phyloP scores from a whole-genome alignment of 805 yeast genomes.

The Wickerhamomyces sydowiorum region DNA sequence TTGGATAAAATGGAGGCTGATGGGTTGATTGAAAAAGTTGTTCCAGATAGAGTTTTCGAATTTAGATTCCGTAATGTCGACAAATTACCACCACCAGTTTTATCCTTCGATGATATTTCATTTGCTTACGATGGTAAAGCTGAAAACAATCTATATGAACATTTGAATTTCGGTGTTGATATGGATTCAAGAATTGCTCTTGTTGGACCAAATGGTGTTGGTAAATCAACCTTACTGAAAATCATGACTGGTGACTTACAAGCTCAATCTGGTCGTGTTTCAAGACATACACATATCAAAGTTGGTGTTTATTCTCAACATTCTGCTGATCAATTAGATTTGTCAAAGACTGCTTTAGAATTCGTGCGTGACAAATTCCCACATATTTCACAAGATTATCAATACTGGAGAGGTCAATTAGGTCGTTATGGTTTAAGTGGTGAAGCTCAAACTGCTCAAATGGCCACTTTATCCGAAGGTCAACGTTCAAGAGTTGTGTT shows the following conservation, averaged over 20 bases:
- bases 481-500: constrained; percentile 99
- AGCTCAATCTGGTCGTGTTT: constrained; percentile 92
- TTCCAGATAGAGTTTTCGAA: constrained; percentile 86
- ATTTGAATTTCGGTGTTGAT: constrained; percentile 95
- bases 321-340: constrained; percentile 95
- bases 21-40: constrained; percentile 91
- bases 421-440: constrained; percentile 99
- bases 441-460: constrained; percentile 96
- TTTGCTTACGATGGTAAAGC: constrained; percentile 81
- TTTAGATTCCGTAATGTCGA: constrained; percentile 94
- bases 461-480: constrained; percentile 98
- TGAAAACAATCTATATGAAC: constrained; percentile 84
- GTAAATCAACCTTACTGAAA: constrained; percentile 93
- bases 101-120: constrained; percentile 92
- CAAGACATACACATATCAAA: constrained; percentile 95
- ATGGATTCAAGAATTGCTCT: constrained; percentile 98
- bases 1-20: constrained; percentile 99
- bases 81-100: constrained; percentile 97
- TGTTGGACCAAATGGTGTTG: constrained; percentile 99
- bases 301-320: constrained; percentile 99
- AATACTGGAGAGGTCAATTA: constrained; percentile 96
- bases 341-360: constrained; percentile 92
- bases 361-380: constrained; percentile 95
- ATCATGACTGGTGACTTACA: constrained; percentile 92
- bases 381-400: constrained; percentile 91